phyloP scores from a whole-genome alignment of 352 stramenopile species.

The Phytophthora multivora region DNA sequence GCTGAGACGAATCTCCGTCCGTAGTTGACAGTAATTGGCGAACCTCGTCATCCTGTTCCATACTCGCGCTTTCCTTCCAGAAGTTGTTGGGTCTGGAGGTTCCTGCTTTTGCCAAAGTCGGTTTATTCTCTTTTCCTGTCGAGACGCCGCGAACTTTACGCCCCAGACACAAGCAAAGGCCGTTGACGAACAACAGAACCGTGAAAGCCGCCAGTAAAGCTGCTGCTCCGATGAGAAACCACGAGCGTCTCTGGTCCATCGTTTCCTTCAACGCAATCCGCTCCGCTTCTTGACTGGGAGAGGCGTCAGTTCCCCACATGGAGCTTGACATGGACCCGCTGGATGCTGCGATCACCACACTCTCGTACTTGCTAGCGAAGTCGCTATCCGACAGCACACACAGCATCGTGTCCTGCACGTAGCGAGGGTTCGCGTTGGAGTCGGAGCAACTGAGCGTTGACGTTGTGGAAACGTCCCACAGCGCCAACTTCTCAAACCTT shows the following conservation, averaged over 20 bases:
- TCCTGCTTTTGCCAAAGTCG: constrained; percentile 7
- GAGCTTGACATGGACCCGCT: constrained; percentile 21
- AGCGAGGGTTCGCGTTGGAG: constrained; percentile 35
- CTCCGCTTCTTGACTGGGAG: constrained; percentile 20
- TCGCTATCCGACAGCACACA: constrained; percentile 48
- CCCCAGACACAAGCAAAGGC: constrained; percentile 26
- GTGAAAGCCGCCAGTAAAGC: constrained; percentile 25
- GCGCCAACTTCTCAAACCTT: constrained; percentile 32
- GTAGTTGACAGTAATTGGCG: constrained; percentile 20
- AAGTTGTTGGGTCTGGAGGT: constrained; percentile 22
- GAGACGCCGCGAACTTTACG: constrained; percentile 14
- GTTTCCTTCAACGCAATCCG: constrained; percentile 33
- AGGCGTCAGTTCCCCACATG: constrained; percentile 19
- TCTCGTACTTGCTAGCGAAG: constrained; percentile 45
- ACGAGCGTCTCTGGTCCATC: constrained; percentile 36
- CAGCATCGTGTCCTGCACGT: constrained; percentile 52
- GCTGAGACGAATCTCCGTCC: constrained; percentile 12
- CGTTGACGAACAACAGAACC: constrained; percentile 22
- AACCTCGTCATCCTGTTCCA: constrained; percentile 26
- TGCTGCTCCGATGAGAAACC: constrained; percentile 38
- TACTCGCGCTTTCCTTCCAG: constrained; percentile 24
- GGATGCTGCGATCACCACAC: constrained; percentile 26
- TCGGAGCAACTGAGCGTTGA: constrained; percentile 51
- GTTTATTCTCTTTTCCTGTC: constrained; percentile 8
- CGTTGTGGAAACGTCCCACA: constrained; percentile 46